A percentile compares a stretch with the other conserved stretches of the same genome.
These are phyloP conservation scores for Aspergillus ibericus DNA, from an alignment of 2,329 filamentous ascomycete species.

Conservation along the genomic window DNA sequence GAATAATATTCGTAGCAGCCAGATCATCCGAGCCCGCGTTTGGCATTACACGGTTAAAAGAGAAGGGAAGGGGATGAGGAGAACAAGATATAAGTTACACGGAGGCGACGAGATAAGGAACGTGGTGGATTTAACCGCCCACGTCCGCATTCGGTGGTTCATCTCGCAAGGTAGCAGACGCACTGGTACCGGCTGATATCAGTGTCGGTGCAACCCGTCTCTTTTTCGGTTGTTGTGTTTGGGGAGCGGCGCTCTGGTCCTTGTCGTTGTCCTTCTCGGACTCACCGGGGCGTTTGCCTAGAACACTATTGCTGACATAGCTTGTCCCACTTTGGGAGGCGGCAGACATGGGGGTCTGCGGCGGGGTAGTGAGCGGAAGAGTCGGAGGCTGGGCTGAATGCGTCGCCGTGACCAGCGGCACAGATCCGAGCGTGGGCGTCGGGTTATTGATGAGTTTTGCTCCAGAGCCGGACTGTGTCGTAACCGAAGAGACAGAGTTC, in stretches of 20 bases:
- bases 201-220: slow-evolving; percentile 69
- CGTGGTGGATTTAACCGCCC: slow-evolving; percentile 13
- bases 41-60: slow-evolving; percentile 10
- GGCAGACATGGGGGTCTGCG: slow-evolving; percentile 71
- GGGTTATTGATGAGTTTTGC: slow-evolving; percentile 67
- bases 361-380: slow-evolving; percentile 82
- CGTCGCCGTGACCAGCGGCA: slow-evolving; percentile 74
- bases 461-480: slow-evolving; percentile 54
- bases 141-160: slow-evolving; percentile 15
- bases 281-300: slow-evolving; percentile 54
- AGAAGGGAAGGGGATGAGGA: slow-evolving; percentile 1
- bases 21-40: neutral
- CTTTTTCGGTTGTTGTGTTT: slow-evolving; percentile 57
- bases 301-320: slow-evolving; percentile 54
- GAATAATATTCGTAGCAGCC: neutral
- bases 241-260: slow-evolving; percentile 46
- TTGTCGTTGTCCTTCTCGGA: slow-evolving; percentile 47
- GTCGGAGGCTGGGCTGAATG: slow-evolving; percentile 56
- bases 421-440: slow-evolving; percentile 71
- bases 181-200: slow-evolving; percentile 41
- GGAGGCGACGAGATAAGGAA: neutral
- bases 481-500: slow-evolving; percentile 80
- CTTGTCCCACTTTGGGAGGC: slow-evolving; percentile 56
- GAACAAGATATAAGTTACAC: slow-evolving; percentile 3
- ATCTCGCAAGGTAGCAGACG: slow-evolving; percentile 13